Evolutionary conservation across 148 eudicot species (phyloP).

Genomic region (Amaranthus cruentus): DNA sequence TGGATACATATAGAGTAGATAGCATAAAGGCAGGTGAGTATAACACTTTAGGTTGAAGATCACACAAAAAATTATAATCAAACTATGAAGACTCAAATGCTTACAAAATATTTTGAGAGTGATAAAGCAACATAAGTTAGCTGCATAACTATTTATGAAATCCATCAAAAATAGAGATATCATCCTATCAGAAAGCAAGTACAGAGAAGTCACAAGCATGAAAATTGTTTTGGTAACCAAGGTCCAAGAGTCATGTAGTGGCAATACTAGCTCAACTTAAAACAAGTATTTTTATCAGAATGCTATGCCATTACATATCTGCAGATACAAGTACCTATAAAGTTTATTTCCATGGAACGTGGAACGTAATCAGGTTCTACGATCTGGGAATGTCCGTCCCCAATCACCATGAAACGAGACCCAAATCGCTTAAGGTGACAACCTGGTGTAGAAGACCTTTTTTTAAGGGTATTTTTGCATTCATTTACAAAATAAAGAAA

Average conservation of each 20-base stretch:
- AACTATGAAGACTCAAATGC: not conserved
- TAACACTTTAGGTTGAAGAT: too few species aligned
- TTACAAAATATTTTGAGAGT: not conserved
- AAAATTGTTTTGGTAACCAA: too few species aligned
- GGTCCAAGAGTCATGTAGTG: not conserved
- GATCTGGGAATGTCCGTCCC: too few species aligned
- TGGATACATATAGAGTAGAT: too few species aligned
- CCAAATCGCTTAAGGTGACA: too few species aligned
- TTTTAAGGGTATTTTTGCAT: too few species aligned
- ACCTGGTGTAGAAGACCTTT: too few species aligned
- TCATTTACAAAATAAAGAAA: too few species aligned
- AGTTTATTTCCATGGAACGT: not conserved
- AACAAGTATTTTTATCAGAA: not conserved
- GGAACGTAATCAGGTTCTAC: not conserved
- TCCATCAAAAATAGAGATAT: not conserved
- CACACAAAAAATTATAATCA: not conserved
- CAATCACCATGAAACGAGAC: too few species aligned
- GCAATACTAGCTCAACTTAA: not conserved
- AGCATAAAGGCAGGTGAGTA: too few species aligned
- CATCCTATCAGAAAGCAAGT: not conserved
- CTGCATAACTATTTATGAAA: not conserved
- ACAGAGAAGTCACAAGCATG: not conserved
- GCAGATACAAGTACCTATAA: not conserved
- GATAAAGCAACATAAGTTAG: not conserved
- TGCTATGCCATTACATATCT: not conserved